Base-by-base conservation (phyloP, 2,329 filamentous ascomycete species). In the Coniochaeta sp. region DNA sequence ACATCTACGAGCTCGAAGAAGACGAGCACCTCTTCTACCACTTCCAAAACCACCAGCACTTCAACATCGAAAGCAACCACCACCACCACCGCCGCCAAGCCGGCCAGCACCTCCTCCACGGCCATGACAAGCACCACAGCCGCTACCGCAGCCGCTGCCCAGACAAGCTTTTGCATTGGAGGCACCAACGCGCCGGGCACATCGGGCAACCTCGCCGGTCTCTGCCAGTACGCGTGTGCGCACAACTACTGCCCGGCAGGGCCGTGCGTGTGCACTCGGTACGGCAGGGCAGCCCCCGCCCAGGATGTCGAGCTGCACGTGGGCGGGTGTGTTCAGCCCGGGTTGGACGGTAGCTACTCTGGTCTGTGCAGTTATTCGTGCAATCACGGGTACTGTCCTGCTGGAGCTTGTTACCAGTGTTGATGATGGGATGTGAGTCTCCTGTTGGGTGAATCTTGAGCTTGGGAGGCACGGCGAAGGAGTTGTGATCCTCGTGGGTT, bases 291-390 rank as follows among this genome's bases (percentile, higher is more conserved):
- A 6, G 22, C 60, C 3, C 31, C 31, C 14, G 31, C n/a, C n/a
- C 31, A 33, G 6, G 26, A 26, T 22, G 9, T n/a, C 22, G 38
- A 5, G 12, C 54, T 26, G 26, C 19, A 40, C n/a, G 56, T 54
- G 17, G 31, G 40, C 7, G 60, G 60, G 6, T 63, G 60, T 52
- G 59, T 56, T 11, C 12, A 50, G n/a, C 59, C 54, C 12, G 60
- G 62, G 31, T 11, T 58, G 12, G 57, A 59, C 55, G 57, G 58
- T n/a, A 57, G 54, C 14, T 63, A 62, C 26, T 34, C 28, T n/a
- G 62, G 63, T 3, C 55, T 64, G 28, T 64, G 63, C 55, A 24
- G 28, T 6, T 64, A 58, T n/a, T 24, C 44, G 36, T 64, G 63
- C 50, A 36, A 36, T 24, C 31, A 34, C 14, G 62, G 59, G 2